A percentile compares a stretch with the other conserved stretches of the same genome.
phyloP scores from a whole-genome alignment of 108 stramenopile species.

The Parietichytrium sp. region DNA sequence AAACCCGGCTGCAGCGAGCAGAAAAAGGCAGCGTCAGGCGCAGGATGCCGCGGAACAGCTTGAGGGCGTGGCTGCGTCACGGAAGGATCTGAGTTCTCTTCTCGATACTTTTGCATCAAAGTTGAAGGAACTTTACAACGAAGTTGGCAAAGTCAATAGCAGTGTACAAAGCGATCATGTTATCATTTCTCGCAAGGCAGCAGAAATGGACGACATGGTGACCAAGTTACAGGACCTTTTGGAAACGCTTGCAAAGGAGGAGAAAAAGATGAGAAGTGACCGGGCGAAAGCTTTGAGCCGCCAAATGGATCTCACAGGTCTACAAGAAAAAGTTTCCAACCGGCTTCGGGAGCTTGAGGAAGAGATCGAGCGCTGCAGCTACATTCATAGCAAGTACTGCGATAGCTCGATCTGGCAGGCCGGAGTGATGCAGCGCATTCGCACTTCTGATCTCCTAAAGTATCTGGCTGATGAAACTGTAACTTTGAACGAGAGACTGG shows the following conservation, averaged over 20 bases:
- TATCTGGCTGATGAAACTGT: neutral
- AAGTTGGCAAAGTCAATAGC: slow-evolving; percentile 23
- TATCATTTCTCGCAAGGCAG: neutral
- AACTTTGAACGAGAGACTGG: neutral
- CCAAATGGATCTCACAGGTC: neutral
- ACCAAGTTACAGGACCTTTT: neutral
- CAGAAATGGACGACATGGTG: slow-evolving; percentile 17
- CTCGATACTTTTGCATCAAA: neutral
- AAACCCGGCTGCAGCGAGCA: neutral
- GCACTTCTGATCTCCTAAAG: slow-evolving; percentile 2
- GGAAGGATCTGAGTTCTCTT: neutral
- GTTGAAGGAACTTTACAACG: neutral
- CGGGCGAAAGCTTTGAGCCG: neutral
- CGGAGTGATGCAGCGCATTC: slow-evolving; percentile 27
- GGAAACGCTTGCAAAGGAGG: neutral
- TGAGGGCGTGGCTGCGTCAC: neutral
- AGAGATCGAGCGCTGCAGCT: neutral
- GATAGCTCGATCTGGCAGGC: slow-evolving; percentile 33
- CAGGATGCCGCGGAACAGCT: neutral
- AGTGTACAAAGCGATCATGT: neutral
- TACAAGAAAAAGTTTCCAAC: neutral
- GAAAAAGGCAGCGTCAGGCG: neutral
- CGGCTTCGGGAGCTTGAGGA: neutral
- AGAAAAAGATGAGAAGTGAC: neutral
- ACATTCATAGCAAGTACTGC: neutral